Conservation (phyloP, 1,139 yeast species). For the Pichia sorboxylosa region DNA sequence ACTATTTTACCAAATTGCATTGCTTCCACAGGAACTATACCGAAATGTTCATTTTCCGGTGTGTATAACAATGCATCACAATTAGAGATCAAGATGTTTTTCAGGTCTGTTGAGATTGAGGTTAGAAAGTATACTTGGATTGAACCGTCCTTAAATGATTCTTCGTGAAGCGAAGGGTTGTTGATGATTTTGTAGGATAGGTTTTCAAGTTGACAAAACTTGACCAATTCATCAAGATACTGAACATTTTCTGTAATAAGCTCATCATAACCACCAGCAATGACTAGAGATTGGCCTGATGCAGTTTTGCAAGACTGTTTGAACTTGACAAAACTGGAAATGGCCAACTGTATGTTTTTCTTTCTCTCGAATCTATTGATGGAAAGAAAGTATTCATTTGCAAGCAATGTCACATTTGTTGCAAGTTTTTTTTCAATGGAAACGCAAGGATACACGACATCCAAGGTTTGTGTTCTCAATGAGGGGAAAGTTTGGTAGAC, state of each 20-base stretch:
- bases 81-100: slow-evolving; percentile 48
- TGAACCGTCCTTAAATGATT: neutral
- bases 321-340: slow-evolving; percentile 32
- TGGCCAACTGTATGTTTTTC: slow-evolving; percentile 71
- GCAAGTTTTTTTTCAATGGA: slow-evolving; percentile 25
- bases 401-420: slow-evolving; percentile 27
- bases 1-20: slow-evolving; percentile 80
- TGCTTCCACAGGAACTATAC: slow-evolving; percentile 93
- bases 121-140: slow-evolving; percentile 64
- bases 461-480: slow-evolving; percentile 32
- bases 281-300: slow-evolving; percentile 35
- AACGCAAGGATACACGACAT: slow-evolving; percentile 86
- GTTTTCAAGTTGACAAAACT: slow-evolving; percentile 34
- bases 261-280: slow-evolving; percentile 90
- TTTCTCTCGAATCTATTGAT: slow-evolving; percentile 83
- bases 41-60: slow-evolving; percentile 89
- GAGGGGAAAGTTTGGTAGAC: slow-evolving; percentile 52
- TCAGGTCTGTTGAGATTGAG: slow-evolving; percentile 56
- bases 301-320: slow-evolving; percentile 16
- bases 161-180: neutral
- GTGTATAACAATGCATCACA: slow-evolving; percentile 68
- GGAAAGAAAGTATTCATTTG: slow-evolving; percentile 44
- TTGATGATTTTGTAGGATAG: slow-evolving; percentile 25
- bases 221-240: slow-evolving; percentile 51
- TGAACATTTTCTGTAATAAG: slow-evolving; percentile 67